Base-by-base conservation (phyloP, 768 basidiomycete genomes). In the Obba rivulosa region DNA sequence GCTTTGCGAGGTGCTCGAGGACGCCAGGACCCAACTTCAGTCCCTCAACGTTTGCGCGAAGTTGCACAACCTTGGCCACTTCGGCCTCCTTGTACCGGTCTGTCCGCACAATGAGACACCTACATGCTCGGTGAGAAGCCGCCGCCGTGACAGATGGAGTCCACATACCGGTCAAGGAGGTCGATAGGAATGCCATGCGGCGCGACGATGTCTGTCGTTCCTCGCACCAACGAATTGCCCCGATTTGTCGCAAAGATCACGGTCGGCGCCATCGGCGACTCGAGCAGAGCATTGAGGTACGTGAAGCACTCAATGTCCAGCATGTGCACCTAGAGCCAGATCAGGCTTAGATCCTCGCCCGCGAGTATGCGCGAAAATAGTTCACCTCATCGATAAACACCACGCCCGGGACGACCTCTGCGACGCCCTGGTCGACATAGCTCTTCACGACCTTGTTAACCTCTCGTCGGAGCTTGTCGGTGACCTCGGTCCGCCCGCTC, bases 241-340 rank as follows among this genome's bases (percentile, higher is more conserved):
- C 96, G 80, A 64, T 99, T 99, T 21, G 95, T 96, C 2, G 96
- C 96, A 52, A 98, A 76, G 57, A 99, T 88, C 22, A 99, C 95
- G 3, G 96, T 96, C 0, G 96, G 96, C 3, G 96, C 93, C 84
- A 99, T 92, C 2, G 90, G 83, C 0, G 92, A 93, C 67, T 98
- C 96, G 40, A 99, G 78, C 8, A 97, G 79, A 10, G 92, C 85
- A 66, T 98, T 98, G 34, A 99, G 79, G 69, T 95, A 99, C 4
- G 96, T 97, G 73, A 98, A 99, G 66, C 94, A 97, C 66, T 99
- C 96, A 60, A 98, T 94, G 66, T 99, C 96, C 51, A 99, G 83
- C 95, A 98, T 98, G 70, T 99, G 96, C 20, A 98, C 95, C 93
- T 96, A 59, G 2, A 36, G 9, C 44, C 14, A 11, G 35, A 16